Evolutionary conservation across 352 stramenopile genomes (phyloP), one percentile per base, ranked within the genome.

Genomic region (Phytophthora syringae): DNA sequence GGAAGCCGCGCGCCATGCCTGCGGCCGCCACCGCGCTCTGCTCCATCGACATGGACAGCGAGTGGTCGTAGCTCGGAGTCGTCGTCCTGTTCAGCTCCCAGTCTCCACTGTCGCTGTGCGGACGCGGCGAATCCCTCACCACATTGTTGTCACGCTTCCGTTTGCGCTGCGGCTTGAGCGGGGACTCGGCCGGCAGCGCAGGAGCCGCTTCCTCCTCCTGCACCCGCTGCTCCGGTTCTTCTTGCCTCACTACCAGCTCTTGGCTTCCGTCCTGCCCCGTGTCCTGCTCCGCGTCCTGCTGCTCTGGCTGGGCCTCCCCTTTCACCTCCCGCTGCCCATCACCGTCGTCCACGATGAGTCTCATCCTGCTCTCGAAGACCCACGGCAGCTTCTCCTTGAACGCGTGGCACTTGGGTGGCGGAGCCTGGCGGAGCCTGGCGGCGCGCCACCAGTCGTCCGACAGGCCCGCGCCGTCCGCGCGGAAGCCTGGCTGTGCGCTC

Each of bases 331-430:
- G 32, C 30, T 50, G 28, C 12, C 18, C 18, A 1, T 50, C 22
- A 21, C 52, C 24, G 43, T 84, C 75, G 27, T 67, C 62, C 22
- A 86, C 51, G 24, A 87, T 80, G 21, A 80, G 47, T 34, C 66
- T 74, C 73, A 89, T 84, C n/a, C 70, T 72, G 24, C 64, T 51
- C 56, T 74, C 76, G 47, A 70, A 87, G 12, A 70, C 52, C 80
- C 80, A 89, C 16, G 80, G 80, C 27, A 89, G 48, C 40, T 84
- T 85, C 36, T 74, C 76, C 50, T 84, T 87, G 60, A 89, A 85
- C 42, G 71, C 68, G 64, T 86, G 68, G 16, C 73, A 69, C 45
- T 87, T 89, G 18, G 78, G 80, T 3, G n/a, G n/a, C n/a, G n/a
- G n/a, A n/a, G n/a, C n/a, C n/a, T 77, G 71, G 9, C 60, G 51